phyloP scores from a whole-genome alignment of 176 grass and related monocot species.

The Musa schizocarpa region DNA sequence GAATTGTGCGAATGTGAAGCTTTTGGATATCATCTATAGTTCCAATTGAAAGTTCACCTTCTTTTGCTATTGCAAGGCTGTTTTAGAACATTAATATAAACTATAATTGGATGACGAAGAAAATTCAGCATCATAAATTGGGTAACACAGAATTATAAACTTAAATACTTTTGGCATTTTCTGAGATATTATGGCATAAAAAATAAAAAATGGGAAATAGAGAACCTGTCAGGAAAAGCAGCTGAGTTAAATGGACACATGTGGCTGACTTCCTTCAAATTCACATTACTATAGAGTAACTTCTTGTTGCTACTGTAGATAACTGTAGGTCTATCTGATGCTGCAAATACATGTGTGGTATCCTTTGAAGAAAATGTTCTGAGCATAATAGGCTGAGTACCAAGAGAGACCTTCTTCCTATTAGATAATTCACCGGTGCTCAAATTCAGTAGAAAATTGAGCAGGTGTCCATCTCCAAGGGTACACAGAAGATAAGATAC shows the following conservation, averaged over 20 bases:
- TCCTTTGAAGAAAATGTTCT: conserved; percentile 93
- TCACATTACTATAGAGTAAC: conserved; percentile 94
- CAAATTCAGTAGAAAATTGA: conserved; percentile 73
- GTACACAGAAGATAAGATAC: conserved; percentile 88
- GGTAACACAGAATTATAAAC: not conserved
- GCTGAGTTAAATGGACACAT: conserved; percentile 97
- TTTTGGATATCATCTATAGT: conserved; percentile 89
- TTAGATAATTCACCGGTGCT: conserved; percentile 57
- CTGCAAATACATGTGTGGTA: conserved; percentile 85
- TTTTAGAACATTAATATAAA: not conserved
- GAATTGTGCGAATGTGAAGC: conserved; percentile 86
- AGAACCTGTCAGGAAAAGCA: conserved; percentile 85
- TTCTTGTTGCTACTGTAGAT: conserved; percentile 99
- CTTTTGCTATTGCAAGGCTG: conserved; percentile 95
- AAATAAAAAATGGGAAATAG: not conserved
- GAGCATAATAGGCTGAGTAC: conserved; percentile 88
- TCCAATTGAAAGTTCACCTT: conserved; percentile 89
- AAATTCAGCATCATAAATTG: not conserved
- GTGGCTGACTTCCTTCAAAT: conserved; percentile 94
- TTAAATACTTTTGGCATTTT: not conserved
- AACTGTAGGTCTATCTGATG: conserved; percentile 92
- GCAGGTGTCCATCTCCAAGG: conserved; percentile 90
- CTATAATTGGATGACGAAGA: not conserved
- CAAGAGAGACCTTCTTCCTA: conserved; percentile 93
- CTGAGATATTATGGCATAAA: not conserved